These are phyloP conservation scores for Puccinellia tenuiflora DNA, from an alignment of 176 grass and related monocot species.

Conservation along the genomic window DNA sequence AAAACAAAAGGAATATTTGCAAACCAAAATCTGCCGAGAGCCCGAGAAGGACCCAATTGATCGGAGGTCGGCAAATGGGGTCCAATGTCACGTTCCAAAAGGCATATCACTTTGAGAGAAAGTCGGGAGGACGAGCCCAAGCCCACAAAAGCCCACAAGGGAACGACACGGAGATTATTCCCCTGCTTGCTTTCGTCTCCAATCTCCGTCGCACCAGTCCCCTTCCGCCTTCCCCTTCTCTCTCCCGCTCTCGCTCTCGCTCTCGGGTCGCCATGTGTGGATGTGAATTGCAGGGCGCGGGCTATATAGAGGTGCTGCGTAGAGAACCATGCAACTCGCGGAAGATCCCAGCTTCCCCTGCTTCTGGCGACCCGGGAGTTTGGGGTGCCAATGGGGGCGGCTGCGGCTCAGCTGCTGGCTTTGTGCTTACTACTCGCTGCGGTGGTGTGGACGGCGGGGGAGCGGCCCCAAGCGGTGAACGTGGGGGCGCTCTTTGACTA, in stretches of 20 bases:
- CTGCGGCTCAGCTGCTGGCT: not conserved
- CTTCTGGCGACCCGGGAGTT: not conserved
- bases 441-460: not conserved
- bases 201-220: not conserved
- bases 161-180: not conserved
- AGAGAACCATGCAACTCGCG: not conserved
- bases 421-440: not conserved
- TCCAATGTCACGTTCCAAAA: not conserved
- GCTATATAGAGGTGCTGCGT: not conserved
- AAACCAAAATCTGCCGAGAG: not conserved
- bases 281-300: not conserved
- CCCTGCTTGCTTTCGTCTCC: not conserved
- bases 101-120: not conserved
- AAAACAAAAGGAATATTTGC: not conserved
- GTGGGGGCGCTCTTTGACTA: constrained; percentile 68
- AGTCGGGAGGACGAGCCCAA: not conserved
- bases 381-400: constrained; percentile 16
- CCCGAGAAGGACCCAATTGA: not conserved
- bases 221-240: not conserved
- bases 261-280: not conserved
- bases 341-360: not conserved
- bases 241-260: not conserved
- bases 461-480: constrained; percentile 22
- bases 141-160: not conserved
- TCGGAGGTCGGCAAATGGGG: not conserved